These are phyloP conservation scores for Fomitopsis pinicola DNA, from an alignment of 1,284 basidiomycete genomes.

Conservation along the genomic window DNA sequence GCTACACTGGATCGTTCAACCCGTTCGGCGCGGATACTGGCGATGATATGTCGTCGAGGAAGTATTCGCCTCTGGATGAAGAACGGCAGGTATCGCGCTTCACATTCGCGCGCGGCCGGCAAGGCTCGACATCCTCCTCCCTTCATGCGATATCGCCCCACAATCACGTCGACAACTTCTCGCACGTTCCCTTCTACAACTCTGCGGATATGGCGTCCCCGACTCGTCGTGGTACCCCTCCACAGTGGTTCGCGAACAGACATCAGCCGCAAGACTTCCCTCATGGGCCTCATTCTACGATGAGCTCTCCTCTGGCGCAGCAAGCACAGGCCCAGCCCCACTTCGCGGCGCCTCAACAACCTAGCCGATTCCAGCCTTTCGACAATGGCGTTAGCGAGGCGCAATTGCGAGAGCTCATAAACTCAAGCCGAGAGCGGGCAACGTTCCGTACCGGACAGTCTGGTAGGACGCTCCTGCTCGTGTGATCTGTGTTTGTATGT, in stretches of 20 bases:
- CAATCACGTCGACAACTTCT: slow-evolving; percentile 45
- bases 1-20: slow-evolving; percentile 73
- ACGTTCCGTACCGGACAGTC: slow-evolving; percentile 31
- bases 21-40: slow-evolving; percentile 64
- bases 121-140: slow-evolving; percentile 61
- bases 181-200: slow-evolving; percentile 37
- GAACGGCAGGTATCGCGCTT: slow-evolving; percentile 79
- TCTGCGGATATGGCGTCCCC: slow-evolving; percentile 36
- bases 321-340: slow-evolving; percentile 37
- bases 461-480: slow-evolving; percentile 48
- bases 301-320: slow-evolving; percentile 45
- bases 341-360: slow-evolving; percentile 27
- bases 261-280: slow-evolving; percentile 39
- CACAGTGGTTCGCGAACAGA: slow-evolving; percentile 46
- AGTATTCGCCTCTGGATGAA: slow-evolving; percentile 49
- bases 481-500: slow-evolving; percentile 31
- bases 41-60: slow-evolving; percentile 30
- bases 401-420: slow-evolving; percentile 69
- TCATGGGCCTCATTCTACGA: slow-evolving; percentile 35
- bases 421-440: slow-evolving; percentile 57
- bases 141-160: slow-evolving; percentile 54
- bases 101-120: slow-evolving; percentile 75
- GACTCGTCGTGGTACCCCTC: slow-evolving; percentile 25
- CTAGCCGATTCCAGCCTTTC: slow-evolving; percentile 52
- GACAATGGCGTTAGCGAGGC: slow-evolving; percentile 62